These are phyloP conservation scores for Acacia acuminata DNA, from an alignment of 306 rosid genomes.

Conservation along the genomic window DNA sequence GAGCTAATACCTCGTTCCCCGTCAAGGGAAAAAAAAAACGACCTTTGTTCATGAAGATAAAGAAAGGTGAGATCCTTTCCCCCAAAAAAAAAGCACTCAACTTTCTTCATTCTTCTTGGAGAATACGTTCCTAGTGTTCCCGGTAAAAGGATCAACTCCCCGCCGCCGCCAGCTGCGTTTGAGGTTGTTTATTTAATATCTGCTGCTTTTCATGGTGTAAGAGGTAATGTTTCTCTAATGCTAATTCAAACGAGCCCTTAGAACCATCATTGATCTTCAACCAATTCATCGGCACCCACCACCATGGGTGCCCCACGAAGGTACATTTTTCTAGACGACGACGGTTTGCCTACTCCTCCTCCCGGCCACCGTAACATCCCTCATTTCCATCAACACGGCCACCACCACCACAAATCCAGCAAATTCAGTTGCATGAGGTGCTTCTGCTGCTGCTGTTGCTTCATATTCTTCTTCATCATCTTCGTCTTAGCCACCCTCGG, in stretches of 20 bases:
- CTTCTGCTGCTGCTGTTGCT: slow-evolving; percentile 39
- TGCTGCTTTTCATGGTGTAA: too few species aligned
- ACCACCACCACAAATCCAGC: not conserved
- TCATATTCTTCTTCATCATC: slow-evolving; percentile 35
- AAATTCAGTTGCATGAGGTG: slow-evolving; percentile 18
- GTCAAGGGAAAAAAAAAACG: too few species aligned
- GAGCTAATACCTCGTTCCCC: not conserved
- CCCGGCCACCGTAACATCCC: slow-evolving; percentile 25
- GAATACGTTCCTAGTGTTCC: not conserved
- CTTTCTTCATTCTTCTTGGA: not conserved
- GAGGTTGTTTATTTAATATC: not conserved
- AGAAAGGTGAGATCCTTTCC: not conserved
- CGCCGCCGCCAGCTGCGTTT: not conserved
- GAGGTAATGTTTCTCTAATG: too few species aligned
- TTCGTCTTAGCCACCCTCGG: not conserved
- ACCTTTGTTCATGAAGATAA: not conserved
- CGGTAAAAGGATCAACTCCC: not conserved
- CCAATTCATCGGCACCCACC: not conserved
- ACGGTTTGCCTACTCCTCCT: slow-evolving; percentile 10
- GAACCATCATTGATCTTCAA: not conserved
- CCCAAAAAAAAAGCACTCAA: not conserved
- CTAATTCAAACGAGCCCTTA: too few species aligned
- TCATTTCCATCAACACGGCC: not conserved
- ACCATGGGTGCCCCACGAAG: slow-evolving; percentile 23
- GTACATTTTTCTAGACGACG: slow-evolving; percentile 19